These are phyloP conservation scores for Apiotrichum siamense DNA, from an alignment of 1,284 basidiomycete species.

Conservation along the genomic window DNA sequence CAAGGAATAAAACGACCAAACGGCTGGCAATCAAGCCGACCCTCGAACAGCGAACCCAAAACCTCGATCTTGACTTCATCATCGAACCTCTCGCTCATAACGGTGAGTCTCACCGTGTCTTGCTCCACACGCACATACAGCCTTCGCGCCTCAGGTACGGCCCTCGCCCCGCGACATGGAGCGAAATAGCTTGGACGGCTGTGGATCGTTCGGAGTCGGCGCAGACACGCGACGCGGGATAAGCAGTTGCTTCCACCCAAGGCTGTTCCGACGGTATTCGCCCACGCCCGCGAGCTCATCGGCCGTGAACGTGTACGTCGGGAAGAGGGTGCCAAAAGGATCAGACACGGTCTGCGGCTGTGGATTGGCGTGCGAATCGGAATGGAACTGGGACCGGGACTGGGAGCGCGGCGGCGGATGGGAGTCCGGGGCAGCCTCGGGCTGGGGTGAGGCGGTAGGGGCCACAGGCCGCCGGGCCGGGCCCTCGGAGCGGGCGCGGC, in stretches of 20 bases:
- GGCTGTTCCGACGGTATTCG: not conserved
- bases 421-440: not conserved
- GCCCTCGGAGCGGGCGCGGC: not conserved
- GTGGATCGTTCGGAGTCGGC: not conserved
- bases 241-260: not conserved
- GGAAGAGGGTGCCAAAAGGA: not conserved
- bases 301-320: not conserved
- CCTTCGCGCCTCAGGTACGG: too few relatives aligned
- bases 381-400: not conserved
- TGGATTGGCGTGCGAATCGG: not conserved
- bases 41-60: too few relatives aligned
- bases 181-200: not conserved
- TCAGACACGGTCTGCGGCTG: not conserved
- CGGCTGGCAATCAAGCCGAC: too few relatives aligned
- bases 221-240: not conserved
- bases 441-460: not conserved
- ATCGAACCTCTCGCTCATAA: too few relatives aligned
- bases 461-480: not conserved
- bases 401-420: not conserved
- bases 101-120: too few relatives aligned
- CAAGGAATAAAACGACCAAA: too few relatives aligned
- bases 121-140: not conserved
- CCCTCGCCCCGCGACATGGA: not conserved
- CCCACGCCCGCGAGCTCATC: not conserved
- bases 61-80: too few relatives aligned